These are phyloP conservation scores for Backusella psychrophila DNA, from an alignment of 192 early-diverging fungal genomes.

Conservation along the genomic window DNA sequence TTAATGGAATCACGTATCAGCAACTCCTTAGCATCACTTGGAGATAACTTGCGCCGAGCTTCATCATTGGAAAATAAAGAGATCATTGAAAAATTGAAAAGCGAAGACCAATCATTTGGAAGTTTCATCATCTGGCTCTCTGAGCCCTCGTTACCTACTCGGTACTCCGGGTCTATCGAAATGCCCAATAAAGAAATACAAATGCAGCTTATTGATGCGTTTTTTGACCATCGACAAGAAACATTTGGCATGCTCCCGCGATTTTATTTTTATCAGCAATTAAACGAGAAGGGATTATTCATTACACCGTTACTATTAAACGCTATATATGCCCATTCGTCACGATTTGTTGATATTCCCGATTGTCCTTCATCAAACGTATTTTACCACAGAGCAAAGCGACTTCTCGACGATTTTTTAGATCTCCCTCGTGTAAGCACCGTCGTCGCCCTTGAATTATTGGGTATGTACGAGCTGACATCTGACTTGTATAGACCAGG, in stretches of 20 bases:
- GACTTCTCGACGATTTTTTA: conserved; percentile 31
- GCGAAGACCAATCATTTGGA: background rate
- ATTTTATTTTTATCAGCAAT: conserved; percentile 17
- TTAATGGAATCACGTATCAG: conserved; percentile 9
- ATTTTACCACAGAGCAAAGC: conserved; percentile 28
- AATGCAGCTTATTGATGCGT: conserved; percentile 25
- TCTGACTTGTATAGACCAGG: conserved; percentile 5
- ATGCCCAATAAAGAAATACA: conserved; percentile 29
- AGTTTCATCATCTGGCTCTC: conserved; percentile 11
- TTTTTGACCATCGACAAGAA: conserved; percentile 17
- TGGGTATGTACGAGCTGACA: conserved; percentile 2
- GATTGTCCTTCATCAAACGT: conserved; percentile 19
- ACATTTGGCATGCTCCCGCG: background rate
- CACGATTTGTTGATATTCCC: conserved; percentile 5
- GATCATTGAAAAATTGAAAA: background rate
- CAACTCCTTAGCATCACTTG: conserved; percentile 3
- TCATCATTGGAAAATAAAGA: background rate
- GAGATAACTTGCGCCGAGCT: conserved; percentile 6
- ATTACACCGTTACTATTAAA: conserved; percentile 28
- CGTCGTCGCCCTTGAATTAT: conserved; percentile 13
- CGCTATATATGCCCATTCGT: conserved; percentile 28
- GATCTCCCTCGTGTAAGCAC: conserved; percentile 30
- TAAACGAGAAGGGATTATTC: conserved; percentile 13
- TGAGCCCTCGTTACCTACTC: conserved; percentile 22
- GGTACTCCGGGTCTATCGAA: conserved; percentile 19